Evolutionary conservation across 73 alveolate genomes (phyloP).

Genomic region (Blepharisma japonicum): DNA sequence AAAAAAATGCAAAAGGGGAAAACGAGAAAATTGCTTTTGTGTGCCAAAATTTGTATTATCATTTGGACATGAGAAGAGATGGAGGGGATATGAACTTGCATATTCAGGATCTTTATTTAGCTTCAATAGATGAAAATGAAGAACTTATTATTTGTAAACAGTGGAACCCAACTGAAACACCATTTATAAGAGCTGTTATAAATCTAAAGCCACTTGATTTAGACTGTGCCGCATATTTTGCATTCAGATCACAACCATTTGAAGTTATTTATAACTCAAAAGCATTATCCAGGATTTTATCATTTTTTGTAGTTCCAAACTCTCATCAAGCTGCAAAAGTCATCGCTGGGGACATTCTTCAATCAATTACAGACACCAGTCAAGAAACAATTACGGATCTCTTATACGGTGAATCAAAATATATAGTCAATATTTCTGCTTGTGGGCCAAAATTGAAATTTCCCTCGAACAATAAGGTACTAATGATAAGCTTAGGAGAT

Average conservation of each 20-base stretch:
- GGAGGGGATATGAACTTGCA: no score
- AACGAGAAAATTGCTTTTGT: no score
- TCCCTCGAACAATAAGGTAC: neutral
- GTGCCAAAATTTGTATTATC: no score
- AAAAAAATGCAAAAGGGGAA: neutral
- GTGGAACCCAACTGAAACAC: neutral
- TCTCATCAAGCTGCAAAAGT: neutral
- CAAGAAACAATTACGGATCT: slow-evolving; percentile 22
- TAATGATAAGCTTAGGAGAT: neutral
- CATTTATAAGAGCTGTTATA: neutral
- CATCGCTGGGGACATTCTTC: slow-evolving; percentile 26
- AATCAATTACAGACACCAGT: slow-evolving; percentile 11
- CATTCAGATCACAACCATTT: slow-evolving; percentile 18
- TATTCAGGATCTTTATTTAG: no score
- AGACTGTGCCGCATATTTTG: neutral
- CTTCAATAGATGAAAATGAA: no score
- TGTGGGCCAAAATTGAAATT: slow-evolving; percentile 9
- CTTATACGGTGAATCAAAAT: neutral
- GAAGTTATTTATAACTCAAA: slow-evolving; percentile 5
- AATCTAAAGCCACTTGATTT: slow-evolving; percentile 9
- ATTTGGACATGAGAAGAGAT: no score
- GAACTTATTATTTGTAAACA: neutral
- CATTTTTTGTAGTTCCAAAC: slow-evolving; percentile 13
- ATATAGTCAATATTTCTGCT: neutral
- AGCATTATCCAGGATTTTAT: slow-evolving; percentile 15